Evolutionary conservation across 352 stramenopile genomes (phyloP), one percentile per base, ranked within the genome.

Genomic region (Phytophthora brassicae): DNA sequence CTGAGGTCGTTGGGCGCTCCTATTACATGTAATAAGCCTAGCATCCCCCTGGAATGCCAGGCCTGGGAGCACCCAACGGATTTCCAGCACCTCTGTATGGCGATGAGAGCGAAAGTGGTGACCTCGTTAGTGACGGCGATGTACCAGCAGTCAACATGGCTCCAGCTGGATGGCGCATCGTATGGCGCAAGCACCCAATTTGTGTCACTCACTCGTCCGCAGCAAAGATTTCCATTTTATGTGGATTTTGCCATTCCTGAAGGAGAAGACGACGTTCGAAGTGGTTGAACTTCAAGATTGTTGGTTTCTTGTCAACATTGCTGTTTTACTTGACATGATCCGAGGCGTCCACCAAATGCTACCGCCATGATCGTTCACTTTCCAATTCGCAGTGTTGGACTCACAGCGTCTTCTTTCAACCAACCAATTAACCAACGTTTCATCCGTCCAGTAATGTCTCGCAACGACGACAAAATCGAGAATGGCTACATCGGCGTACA

Each of bases 381-480:
- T 58, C 56, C 56, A 38, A 66, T 66, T 70, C 62, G 17, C 36
- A 57, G 44, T 62, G 35, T 70, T 44, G 56, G 35, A 7, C 7
- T 44, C 36, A 33, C 62, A 55, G 33, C 16, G 42, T n/a, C 44
- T 20, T 23, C 39, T 26, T 48, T 24, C 39, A 14, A 35, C 22
- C 52, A n/a, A n/a, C n/a, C n/a, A n/a, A n/a, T 19, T 19, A 24
- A 35, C 43, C 50, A 48, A 50, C 31, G 22, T 26, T 38, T 46
- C 28, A 54, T 54, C 48, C 64, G 33, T 36, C 20, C 24, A 39
- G 16, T 13, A 20, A 72, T 72, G 64, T 50, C 53, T 33, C 45
- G 47, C 16, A 72, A 69, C 59, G 58, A 68, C 24, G 64, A 72
- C 50, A 75, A 75, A 36, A 65, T 72, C 44, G 68, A 75, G 54